These are phyloP conservation scores for Elongisporangium prolatum DNA, from an alignment of 352 stramenopile species.

Conservation along the genomic window DNA sequence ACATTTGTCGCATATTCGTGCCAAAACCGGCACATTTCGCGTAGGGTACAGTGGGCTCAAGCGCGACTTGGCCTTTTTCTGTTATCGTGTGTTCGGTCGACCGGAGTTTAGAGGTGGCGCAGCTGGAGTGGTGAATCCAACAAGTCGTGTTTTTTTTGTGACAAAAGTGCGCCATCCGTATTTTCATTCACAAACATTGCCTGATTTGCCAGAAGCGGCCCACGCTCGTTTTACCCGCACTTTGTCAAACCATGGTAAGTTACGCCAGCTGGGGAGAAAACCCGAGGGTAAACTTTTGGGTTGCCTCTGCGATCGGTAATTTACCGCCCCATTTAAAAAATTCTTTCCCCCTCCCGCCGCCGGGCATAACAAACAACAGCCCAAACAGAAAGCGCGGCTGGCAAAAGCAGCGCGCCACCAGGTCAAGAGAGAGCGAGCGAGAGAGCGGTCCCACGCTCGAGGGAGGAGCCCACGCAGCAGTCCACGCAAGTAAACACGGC, in stretches of 20 bases:
- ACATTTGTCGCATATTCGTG: background rate
- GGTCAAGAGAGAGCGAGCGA: constrained; percentile 10
- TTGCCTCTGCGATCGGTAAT: background rate
- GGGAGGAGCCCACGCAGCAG: constrained; percentile 4
- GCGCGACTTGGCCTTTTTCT: background rate
- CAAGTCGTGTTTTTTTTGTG: background rate
- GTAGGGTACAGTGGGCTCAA: background rate
- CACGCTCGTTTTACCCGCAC: background rate
- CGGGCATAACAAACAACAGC: background rate
- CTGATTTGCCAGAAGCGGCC: background rate
- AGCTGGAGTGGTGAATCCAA: background rate
- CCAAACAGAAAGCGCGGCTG: background rate
- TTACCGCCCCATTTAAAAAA: background rate
- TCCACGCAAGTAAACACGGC: constrained; percentile 22
- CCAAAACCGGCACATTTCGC: background rate
- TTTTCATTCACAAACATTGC: background rate
- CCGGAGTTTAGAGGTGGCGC: background rate
- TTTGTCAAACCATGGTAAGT: background rate
- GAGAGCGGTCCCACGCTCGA: constrained; percentile 1
- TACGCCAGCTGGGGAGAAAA: background rate
- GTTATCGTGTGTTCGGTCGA: background rate
- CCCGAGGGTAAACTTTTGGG: background rate
- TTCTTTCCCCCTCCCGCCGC: background rate
- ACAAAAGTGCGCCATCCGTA: background rate
- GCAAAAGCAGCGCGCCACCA: constrained; percentile 5